phyloP scores from a whole-genome alignment of 1,284 basidiomycete genomes.

The Takashimella koratensis region DNA sequence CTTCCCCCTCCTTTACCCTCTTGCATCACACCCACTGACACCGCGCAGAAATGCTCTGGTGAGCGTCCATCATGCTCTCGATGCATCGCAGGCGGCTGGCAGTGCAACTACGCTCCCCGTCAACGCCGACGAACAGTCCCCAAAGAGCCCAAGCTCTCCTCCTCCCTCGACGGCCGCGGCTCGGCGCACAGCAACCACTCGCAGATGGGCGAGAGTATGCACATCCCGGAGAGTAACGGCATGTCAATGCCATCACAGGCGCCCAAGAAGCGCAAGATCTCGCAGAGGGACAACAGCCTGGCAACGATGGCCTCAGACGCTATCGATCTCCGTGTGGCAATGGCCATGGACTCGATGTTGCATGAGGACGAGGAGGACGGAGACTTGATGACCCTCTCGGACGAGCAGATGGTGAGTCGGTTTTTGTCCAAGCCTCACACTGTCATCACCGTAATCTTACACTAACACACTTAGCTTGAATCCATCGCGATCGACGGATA shows the following conservation, averaged over 20 bases:
- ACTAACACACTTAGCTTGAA: slow-evolving; percentile 31
- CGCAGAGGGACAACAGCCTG: slow-evolving; percentile 24
- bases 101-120: slow-evolving; percentile 45
- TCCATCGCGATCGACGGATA: slow-evolving; percentile 47
- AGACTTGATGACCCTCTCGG: slow-evolving; percentile 38
- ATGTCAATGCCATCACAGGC: slow-evolving; percentile 5
- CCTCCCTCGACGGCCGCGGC: slow-evolving; percentile 13
- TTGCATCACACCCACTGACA: slow-evolving; percentile 2
- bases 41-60: slow-evolving; percentile 43
- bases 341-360: slow-evolving; percentile 45
- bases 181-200: not conserved
- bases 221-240: not conserved
- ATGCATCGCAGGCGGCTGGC: slow-evolving; percentile 44
- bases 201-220: not conserved
- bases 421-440: too few species aligned
- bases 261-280: slow-evolving; percentile 43
- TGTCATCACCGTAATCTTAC: too few species aligned
- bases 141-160: slow-evolving; percentile 37
- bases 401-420: slow-evolving; percentile 45
- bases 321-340: slow-evolving; percentile 44
- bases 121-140: slow-evolving; percentile 46
- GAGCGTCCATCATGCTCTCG: slow-evolving; percentile 46
- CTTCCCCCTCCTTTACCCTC: not conserved
- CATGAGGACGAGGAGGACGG: slow-evolving; percentile 43
- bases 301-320: slow-evolving; percentile 24